Conservation (phyloP, 805 yeast genomes). For the Teunomyces lycoperdinae region DNA sequence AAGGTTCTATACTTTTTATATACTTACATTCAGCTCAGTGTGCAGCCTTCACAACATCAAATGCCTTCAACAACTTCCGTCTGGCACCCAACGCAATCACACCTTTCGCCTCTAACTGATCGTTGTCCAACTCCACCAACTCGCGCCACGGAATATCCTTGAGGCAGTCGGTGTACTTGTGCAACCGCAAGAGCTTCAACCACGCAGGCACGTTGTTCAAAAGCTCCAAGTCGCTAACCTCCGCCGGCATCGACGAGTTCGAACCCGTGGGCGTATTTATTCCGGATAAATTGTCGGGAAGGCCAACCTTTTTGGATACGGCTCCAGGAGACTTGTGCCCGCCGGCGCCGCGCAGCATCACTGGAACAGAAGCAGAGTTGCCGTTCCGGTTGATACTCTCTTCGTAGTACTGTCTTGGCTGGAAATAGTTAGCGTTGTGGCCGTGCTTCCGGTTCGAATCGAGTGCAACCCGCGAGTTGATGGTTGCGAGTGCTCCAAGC, state of each 20-base stretch:
- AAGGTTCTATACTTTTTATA: slow-evolving; percentile 1
- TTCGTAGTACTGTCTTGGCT: slow-evolving; percentile 16
- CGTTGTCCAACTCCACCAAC: slow-evolving; percentile 68
- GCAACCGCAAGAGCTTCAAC: slow-evolving; percentile 85
- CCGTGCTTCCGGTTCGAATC: slow-evolving; percentile 37
- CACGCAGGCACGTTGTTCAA: slow-evolving; percentile 84
- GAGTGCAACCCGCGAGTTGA: slow-evolving; percentile 52
- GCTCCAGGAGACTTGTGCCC: not conserved
- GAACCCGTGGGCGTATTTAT: slow-evolving; percentile 9
- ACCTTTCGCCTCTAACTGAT: slow-evolving; percentile 69
- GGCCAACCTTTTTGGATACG: not conserved
- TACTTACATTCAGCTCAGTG: not conserved
- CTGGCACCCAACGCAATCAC: slow-evolving; percentile 96
- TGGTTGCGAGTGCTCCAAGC: slow-evolving; percentile 65
- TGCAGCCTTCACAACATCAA: slow-evolving; percentile 62
- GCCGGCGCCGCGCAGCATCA: slow-evolving; percentile 12
- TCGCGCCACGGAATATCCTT: slow-evolving; percentile 76
- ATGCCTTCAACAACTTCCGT: slow-evolving; percentile 87
- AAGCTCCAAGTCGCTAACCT: slow-evolving; percentile 42
- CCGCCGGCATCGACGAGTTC: slow-evolving; percentile 38
- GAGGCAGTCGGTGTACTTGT: slow-evolving; percentile 87
- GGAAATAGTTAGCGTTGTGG: slow-evolving; percentile 5
- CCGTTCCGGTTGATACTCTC: slow-evolving; percentile 36
- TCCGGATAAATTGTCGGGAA: slow-evolving; percentile 12
- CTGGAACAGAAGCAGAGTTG: slow-evolving; percentile 39